phyloP scores from a whole-genome alignment of 257 asterid species.

The Nicotiana tabacum region DNA sequence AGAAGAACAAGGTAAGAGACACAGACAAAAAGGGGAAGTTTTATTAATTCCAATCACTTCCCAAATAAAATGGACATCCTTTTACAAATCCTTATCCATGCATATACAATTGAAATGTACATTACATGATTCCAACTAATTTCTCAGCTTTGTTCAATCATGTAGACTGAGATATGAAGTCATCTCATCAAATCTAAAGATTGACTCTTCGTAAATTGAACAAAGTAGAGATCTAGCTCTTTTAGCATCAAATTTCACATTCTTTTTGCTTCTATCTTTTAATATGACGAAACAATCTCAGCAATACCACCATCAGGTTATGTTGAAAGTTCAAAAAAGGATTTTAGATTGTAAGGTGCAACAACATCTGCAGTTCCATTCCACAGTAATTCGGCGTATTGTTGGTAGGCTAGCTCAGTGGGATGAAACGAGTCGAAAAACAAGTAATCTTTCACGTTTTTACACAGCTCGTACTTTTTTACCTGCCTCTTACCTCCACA shows the following conservation, averaged over 20 bases:
- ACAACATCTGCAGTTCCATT: constrained; percentile 7
- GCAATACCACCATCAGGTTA: not conserved
- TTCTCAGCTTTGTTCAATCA: not conserved
- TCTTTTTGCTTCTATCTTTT: not conserved
- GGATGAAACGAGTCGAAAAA: constrained; percentile 54
- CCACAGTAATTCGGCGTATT: constrained; percentile 46
- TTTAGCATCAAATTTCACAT: not conserved
- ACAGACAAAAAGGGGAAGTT: not conserved
- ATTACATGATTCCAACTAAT: not conserved
- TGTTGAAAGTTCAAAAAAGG: constrained; percentile 24
- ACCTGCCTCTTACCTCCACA: constrained; percentile 49
- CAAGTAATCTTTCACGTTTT: constrained; percentile 30
- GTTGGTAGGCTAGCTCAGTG: constrained; percentile 31
- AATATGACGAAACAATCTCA: not conserved
- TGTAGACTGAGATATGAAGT: not conserved
- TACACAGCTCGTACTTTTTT: constrained; percentile 36
- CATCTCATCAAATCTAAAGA: not conserved
- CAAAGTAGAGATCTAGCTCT: not conserved
- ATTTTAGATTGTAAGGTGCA: constrained; percentile 25
- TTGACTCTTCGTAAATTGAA: not conserved
- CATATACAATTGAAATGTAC: not conserved
- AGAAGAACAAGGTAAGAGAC: not conserved
- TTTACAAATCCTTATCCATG: not conserved
- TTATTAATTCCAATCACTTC: not conserved
- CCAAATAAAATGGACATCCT: not conserved